Percentiles rank a stretch among this genome's conserved stretches.
These are phyloP conservation scores for Chaetomiaceae sp. DNA, from an alignment of 2,329 filamentous ascomycete genomes.

Conservation along the genomic window DNA sequence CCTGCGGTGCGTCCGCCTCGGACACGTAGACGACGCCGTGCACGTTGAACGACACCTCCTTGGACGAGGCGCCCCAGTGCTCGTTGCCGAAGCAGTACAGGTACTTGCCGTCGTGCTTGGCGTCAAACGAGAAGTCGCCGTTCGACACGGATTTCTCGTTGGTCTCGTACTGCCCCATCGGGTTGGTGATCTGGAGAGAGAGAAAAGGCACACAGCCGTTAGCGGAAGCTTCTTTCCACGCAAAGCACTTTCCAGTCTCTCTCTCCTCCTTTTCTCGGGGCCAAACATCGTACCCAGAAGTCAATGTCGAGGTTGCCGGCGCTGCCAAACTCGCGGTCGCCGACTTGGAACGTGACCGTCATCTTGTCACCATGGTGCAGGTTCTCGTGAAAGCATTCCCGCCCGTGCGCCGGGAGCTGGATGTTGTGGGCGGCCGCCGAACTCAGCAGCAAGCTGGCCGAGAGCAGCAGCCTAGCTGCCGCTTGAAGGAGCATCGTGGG, in stretches of 20 bases:
- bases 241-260: too few relatives aligned
- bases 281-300: constrained; percentile 69
- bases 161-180: constrained; percentile 66
- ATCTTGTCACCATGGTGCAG: constrained; percentile 94
- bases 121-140: constrained; percentile 89
- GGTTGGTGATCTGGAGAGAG: constrained; percentile 64
- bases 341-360: constrained; percentile 98
- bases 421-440: constrained; percentile 84
- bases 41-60: constrained; percentile 99
- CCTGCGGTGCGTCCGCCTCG: constrained; percentile 74
- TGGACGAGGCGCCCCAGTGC: constrained; percentile 91
- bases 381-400: constrained; percentile 95
- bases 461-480: constrained; percentile 35
- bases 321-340: constrained; percentile 90
- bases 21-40: constrained; percentile 97
- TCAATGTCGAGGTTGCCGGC: constrained; percentile 94
- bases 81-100: constrained; percentile 99
- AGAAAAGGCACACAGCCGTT: neutral
- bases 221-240: neutral
- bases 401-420: constrained; percentile 82
- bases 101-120: constrained; percentile 79
- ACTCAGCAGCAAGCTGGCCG: constrained; percentile 51
- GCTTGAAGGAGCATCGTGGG: constrained; percentile 39
- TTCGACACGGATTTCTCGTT: constrained; percentile 77
- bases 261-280: too few relatives aligned